Base-by-base conservation (phyloP, 1,284 basidiomycete species). In the Rugosomyces carneus region DNA sequence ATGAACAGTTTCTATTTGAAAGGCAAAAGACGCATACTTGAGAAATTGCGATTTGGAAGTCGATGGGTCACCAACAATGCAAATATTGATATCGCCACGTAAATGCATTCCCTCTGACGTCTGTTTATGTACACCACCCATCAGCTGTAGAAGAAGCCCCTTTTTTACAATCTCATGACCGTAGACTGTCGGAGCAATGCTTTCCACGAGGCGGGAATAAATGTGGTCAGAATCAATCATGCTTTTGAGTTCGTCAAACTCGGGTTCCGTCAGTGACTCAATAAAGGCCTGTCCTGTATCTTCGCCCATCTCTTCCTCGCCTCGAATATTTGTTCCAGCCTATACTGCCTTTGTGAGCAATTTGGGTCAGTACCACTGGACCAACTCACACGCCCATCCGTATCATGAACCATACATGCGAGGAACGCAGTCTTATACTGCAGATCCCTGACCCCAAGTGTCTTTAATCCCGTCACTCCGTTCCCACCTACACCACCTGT, bases 111-210 rank as follows among this genome's bases (percentile, higher is more conserved):
- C 96, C 65, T 99, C 96, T 0, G 77, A 72, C 0, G 95, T 99
- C 62, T 93, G 83, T 65, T 99, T 99, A 71, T 99, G 95, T 9
- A 99, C 95, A 37, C 96, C 96, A n/a, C 96, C 95, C 91, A 99
- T 93, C 36, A 99, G 79, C 63, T 99, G 96, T 10, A 99, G 75
- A n/a, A 99, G 70, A 31, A 99, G 77, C 7, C 96, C 96, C 66
- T 99, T 99, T 72, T 99, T 99, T 57, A 97, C 93, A 45, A 97
- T 94, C 60, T 98, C 94, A 63, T 97, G 94, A 0, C 93, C 95
- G 58, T 98, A 99, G 0, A 99, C 95, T 0, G 96, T 98, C 1
- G 96, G 96, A 1, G 96, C 96, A 52, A 99, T 96, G 60, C 89
- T 93, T 59, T 88, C 83, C 15, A 99, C 95, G 3, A 99, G 73